Evolutionary conservation across 306 rosid species (phyloP).

Genomic region (Spatholobus suberectus): DNA sequence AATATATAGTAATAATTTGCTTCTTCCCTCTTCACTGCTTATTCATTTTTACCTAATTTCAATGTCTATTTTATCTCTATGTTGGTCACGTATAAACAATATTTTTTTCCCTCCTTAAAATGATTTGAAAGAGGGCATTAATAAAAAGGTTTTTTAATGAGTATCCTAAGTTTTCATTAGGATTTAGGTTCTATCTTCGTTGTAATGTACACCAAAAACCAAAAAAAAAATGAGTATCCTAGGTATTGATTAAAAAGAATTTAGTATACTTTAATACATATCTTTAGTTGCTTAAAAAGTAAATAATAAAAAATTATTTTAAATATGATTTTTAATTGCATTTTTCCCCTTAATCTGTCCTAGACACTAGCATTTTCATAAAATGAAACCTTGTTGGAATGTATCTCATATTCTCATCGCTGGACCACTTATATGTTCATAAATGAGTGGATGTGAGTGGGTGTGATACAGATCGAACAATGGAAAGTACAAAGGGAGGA

Average conservation of each 20-base stretch:
- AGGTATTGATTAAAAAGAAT: not conserved
- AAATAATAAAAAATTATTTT: not conserved
- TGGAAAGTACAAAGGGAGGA: not conserved
- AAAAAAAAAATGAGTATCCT: no score
- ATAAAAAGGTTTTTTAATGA: not conserved
- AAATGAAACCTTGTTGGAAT: not conserved
- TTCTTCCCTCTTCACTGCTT: conserved; percentile 1
- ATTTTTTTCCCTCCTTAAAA: not conserved
- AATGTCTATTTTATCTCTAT: not conserved
- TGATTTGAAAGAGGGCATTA: not conserved
- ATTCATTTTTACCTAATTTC: not conserved
- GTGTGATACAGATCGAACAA: not conserved
- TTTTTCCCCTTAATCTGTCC: not conserved
- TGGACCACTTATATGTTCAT: not conserved
- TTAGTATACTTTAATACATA: not conserved
- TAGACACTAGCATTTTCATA: not conserved
- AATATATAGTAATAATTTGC: conserved; percentile 21
- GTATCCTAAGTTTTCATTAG: no score
- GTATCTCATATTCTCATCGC: not conserved
- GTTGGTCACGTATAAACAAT: not conserved
- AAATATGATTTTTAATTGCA: not conserved
- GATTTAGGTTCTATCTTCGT: no score
- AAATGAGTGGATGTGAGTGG: not conserved
- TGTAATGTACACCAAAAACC: no score
- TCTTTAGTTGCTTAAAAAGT: not conserved